These are phyloP conservation scores for Lactarius sanguifluus DNA, from an alignment of 768 basidiomycete genomes.

Conservation along the genomic window DNA sequence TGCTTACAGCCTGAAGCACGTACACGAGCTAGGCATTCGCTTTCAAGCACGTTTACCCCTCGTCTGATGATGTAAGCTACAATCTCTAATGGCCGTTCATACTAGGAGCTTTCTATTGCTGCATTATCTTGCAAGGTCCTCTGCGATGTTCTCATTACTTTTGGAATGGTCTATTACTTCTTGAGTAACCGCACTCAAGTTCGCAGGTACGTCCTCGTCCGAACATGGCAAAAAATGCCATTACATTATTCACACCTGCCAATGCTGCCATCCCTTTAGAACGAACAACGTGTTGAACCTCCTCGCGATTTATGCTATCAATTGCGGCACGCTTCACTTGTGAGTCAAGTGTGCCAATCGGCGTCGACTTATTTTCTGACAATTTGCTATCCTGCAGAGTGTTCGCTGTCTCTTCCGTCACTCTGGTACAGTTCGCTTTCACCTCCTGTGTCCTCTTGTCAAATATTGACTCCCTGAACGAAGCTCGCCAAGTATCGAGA, in stretches of 20 bases:
- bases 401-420: neutral
- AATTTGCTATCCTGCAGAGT: neutral
- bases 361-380: neutral
- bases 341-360: neutral
- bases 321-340: neutral
- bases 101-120: neutral
- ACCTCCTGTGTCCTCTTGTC: neutral
- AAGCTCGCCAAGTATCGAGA: neutral
- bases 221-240: neutral
- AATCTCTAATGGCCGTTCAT: neutral
- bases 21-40: neutral
- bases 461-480: neutral
- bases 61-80: neutral
- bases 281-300: neutral
- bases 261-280: no score
- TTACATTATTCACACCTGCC: neutral
- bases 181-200: neutral
- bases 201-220: no score
- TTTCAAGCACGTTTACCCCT: neutral
- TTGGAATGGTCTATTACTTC: neutral
- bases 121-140: neutral
- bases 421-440: neutral
- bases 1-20: neutral
- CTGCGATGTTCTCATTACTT: neutral
- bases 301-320: neutral